Conservation (phyloP, 225 moss, liverwort and hornwort genomes). For the Pleurozium schreberi region DNA sequence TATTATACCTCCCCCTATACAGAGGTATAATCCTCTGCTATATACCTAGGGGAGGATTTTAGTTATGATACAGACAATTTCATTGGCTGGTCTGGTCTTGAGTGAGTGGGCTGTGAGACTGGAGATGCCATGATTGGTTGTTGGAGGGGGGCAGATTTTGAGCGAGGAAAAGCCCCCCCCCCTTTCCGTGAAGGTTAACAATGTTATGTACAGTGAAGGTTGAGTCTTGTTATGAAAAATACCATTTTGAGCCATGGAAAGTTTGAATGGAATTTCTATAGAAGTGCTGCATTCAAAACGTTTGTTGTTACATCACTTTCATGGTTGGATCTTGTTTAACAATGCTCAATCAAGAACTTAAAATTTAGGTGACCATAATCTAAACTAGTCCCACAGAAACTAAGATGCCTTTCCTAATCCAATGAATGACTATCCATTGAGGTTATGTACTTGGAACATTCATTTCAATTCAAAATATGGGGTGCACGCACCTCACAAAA, state of each 20-base stretch:
- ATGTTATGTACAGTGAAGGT: no score
- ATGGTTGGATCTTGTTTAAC: not conserved
- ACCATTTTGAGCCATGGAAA: rapidly evolving
- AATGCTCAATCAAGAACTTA: no score
- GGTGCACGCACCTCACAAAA: not conserved
- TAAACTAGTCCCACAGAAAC: not conserved
- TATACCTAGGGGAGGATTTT: no score
- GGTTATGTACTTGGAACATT: not conserved
- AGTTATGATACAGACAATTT: no score
- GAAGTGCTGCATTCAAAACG: not conserved
- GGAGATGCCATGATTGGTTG: no score
- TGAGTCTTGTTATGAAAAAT: not conserved
- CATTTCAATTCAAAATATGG: not conserved
- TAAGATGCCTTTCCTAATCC: not conserved
- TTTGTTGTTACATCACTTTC: not conserved
- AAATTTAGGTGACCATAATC: not conserved
- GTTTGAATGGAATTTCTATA: not conserved
- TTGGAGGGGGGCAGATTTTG: no score
- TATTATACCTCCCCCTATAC: no score
- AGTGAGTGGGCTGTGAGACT: no score
- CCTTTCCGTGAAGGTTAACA: no score
- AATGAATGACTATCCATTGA: not conserved
- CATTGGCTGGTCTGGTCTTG: no score
- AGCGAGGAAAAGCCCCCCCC: no score
- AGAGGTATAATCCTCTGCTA: no score